These are phyloP conservation scores for Russula sp. DNA, from an alignment of 768 basidiomycete species.

Conservation along the genomic window DNA sequence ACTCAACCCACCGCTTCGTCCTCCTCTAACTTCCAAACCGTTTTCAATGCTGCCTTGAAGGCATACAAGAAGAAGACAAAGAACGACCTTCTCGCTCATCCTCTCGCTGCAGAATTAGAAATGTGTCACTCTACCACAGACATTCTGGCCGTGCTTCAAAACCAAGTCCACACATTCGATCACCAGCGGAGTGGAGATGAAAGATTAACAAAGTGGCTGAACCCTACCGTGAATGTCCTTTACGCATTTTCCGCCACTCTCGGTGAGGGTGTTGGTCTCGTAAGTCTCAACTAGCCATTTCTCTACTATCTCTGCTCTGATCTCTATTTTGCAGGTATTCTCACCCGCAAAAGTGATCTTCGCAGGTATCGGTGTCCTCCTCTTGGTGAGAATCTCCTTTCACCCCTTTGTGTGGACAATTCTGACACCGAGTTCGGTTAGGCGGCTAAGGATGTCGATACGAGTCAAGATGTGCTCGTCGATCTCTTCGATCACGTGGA, in stretches of 20 bases:
- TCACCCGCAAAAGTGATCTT: no score
- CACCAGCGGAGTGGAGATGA: no score
- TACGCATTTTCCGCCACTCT: neutral
- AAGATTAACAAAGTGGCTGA: neutral
- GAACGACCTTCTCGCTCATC: neutral
- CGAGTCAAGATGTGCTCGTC: neutral
- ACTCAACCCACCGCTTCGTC: neutral
- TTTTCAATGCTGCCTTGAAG: neutral
- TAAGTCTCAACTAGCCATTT: neutral
- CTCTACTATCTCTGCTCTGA: no score
- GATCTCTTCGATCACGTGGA: neutral
- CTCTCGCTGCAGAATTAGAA: neutral
- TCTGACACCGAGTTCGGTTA: neutral
- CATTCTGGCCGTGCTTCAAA: neutral
- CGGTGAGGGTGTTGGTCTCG: neutral
- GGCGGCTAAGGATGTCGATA: neutral
- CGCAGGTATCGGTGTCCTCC: no score
- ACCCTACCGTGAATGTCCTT: neutral
- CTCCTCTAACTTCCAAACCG: neutral
- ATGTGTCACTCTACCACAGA: neutral
- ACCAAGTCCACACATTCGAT: neutral
- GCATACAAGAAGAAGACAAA: conserved; percentile 1
- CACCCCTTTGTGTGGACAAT: no score
- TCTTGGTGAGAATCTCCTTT: no score
- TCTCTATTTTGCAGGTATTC: no score